A percentile compares a stretch with the other conserved stretches of the same genome.
These are phyloP conservation scores for Colletotrichum sp. DNA, from an alignment of 2,329 filamentous ascomycete species.

Conservation along the genomic window DNA sequence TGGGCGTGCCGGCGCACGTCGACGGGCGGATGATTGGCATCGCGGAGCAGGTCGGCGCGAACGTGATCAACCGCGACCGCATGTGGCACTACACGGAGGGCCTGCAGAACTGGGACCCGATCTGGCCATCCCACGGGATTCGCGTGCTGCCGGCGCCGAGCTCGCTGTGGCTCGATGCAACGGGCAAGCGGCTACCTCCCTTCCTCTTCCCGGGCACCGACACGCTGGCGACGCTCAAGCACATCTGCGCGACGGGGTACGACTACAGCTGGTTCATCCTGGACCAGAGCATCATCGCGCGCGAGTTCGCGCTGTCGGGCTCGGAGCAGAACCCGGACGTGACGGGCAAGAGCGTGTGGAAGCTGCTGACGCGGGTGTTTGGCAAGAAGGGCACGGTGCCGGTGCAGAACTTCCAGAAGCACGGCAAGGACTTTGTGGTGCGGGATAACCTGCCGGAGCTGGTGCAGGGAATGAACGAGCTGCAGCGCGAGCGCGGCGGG, in stretches of 20 bases:
- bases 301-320: slow-evolving; percentile 66
- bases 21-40: slow-evolving; percentile 68
- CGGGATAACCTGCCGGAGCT: slow-evolving; percentile 60
- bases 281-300: slow-evolving; percentile 62
- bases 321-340: slow-evolving; percentile 69
- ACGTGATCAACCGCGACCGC: slow-evolving; percentile 63
- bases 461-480: slow-evolving; percentile 63
- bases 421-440: slow-evolving; percentile 65
- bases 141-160: slow-evolving; percentile 65
- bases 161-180: slow-evolving; percentile 67
- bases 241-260: slow-evolving; percentile 65
- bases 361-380: slow-evolving; percentile 56
- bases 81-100: slow-evolving; percentile 74
- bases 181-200: slow-evolving; percentile 61
- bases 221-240: slow-evolving; percentile 61
- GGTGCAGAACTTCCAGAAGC: slow-evolving; percentile 63
- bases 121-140: slow-evolving; percentile 67
- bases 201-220: slow-evolving; percentile 63
- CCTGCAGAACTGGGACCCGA: slow-evolving; percentile 65
- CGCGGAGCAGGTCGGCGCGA: slow-evolving; percentile 55
- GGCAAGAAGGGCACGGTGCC: slow-evolving; percentile 55
- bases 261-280: slow-evolving; percentile 70
- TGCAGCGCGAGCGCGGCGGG: slow-evolving; percentile 50
- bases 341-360: slow-evolving; percentile 60
- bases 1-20: slow-evolving; percentile 68